Base-by-base conservation (phyloP, 1,139 yeast genomes). In the Wickerhamiella pararugosa region DNA sequence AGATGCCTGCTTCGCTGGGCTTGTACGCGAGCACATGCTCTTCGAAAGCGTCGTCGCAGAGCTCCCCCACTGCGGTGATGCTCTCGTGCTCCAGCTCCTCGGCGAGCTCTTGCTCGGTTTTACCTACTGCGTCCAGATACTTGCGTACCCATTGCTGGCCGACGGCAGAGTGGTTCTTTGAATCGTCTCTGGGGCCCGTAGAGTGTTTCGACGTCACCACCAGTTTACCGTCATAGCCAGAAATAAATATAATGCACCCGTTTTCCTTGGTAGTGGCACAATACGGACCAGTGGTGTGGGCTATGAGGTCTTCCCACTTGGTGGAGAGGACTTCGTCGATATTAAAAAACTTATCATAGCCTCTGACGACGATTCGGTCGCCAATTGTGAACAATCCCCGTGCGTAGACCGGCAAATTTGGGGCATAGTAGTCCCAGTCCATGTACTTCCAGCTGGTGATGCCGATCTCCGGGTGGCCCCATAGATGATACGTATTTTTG, bases 281-380 rank as follows among this genome's bases (percentile, higher is more conserved):
- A 57, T 80, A 90, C 0, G 96, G 96, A 0, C 95, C 96, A 1
- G 34, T 29, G 0, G 93, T 79, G 25, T 66, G 55, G 1, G 52
- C 45, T 32, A 58, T 53, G 26, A 87, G 59, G 50, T 57, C 55
- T 0, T 61, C 63, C 65, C 75, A 67, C 43, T 64, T 68, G 0
- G 94, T 79, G 3, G 53, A 52, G 0, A 63, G 52, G 1, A 71
- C 68, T 56, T 92, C 98, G 45, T 68, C 73, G 7, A 84, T 66
- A 55, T 81, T 87, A 70, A 86, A 92, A 59, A 92, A 92, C 62
- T 92, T 92, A 61, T 92, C 92, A 57, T 92, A 92, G 0, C 99
- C 98, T 51, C 99, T 65, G 1, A 79, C 77, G 1, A 75, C 76
- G 25, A 92, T 79, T 4, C 47, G 60, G 34, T 70, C 67, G 11